These are phyloP conservation scores for Pulveroboletus sp. DNA, from an alignment of 768 basidiomycete genomes.

Conservation along the genomic window DNA sequence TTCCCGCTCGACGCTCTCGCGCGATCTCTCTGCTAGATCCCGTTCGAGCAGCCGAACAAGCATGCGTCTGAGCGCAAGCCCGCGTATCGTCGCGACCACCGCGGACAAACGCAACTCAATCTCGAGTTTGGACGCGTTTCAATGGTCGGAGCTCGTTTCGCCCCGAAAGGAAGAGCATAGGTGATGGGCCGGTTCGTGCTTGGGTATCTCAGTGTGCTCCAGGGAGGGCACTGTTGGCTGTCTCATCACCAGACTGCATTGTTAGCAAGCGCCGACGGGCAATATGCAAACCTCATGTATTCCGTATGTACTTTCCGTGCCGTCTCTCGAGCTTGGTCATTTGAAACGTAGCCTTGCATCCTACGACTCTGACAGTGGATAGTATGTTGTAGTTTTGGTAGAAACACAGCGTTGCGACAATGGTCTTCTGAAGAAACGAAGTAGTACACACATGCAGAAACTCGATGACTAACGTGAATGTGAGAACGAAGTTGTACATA, in stretches of 20 bases:
- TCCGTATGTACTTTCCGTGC: constrained; percentile 5
- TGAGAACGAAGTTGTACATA: constrained; percentile 20
- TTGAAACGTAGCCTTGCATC: background rate
- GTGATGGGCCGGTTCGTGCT: constrained; percentile 2
- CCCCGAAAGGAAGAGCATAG: constrained; percentile 28
- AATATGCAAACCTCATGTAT: background rate
- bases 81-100: constrained; percentile 30
- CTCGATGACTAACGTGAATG: constrained; percentile 6
- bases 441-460: constrained; percentile 18
- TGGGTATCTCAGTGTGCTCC: background rate
- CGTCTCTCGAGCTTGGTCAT: background rate
- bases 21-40: constrained; percentile 36
- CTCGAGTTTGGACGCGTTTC: constrained; percentile 30
- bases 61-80: constrained; percentile 31
- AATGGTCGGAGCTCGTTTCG: constrained; percentile 32
- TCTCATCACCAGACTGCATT: constrained; percentile 7
- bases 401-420: background rate
- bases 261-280: background rate
- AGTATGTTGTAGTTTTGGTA: too few species aligned
- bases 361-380: background rate
- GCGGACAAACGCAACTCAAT: constrained; percentile 31
- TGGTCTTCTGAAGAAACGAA: constrained; percentile 1
- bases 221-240: too few species aligned
- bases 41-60: constrained; percentile 43
- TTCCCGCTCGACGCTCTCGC: constrained; percentile 38